Evolutionary conservation across 371 early-diverging fungal species (phyloP), one percentile per base, ranked within the genome.

Genomic region (Mortierella sp.): DNA sequence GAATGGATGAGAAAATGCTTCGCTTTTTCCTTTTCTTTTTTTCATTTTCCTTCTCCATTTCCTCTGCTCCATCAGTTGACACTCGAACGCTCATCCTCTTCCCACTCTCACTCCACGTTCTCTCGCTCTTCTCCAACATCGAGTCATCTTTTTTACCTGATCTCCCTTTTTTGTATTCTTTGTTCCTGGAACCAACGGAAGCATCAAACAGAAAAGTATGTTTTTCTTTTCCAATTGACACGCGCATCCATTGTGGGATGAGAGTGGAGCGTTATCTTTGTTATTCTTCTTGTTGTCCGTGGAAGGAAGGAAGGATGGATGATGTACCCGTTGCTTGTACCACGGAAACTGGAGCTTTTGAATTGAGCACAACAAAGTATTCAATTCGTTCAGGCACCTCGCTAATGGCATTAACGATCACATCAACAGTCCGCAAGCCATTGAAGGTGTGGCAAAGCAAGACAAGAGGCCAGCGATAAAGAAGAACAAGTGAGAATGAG

Each of bases 121-220:
- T 21, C 13, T 21, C 21, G 24, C 21, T 24, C n/a, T 57, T 57
- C 21, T 64, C 64, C 40, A 24, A 6, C 24, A 28, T 34, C 61
- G 61, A 61, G 61, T 34, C 34, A 61, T 61, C 64, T 19, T 34
- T 37, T 40, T 40, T 67, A 24, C 40, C 24, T 28, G 44, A 43
- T 61, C 46, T 48, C 44, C 48, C 10, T 26, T 43, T n/a, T 70
- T 71, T 34, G 0, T 4, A 14, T 9, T 40, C 9, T 67, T 67
- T 67, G 67, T 40, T 67, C 67, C 40, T 67, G 11, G 67, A 67
- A 40, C 67, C 67, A 67, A 67, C 67, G 40, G 67, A 67, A 21
- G 4, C 67, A 24, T 8, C 24, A 5, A 26, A 57, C 26, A 24
- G n/a, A 40, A 40, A 24, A 67, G 67, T 67, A 64, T 64, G 37